Conservation (phyloP, 2,329 filamentous ascomycete species). For the Pseudopyrenochaeta lycopersici region DNA sequence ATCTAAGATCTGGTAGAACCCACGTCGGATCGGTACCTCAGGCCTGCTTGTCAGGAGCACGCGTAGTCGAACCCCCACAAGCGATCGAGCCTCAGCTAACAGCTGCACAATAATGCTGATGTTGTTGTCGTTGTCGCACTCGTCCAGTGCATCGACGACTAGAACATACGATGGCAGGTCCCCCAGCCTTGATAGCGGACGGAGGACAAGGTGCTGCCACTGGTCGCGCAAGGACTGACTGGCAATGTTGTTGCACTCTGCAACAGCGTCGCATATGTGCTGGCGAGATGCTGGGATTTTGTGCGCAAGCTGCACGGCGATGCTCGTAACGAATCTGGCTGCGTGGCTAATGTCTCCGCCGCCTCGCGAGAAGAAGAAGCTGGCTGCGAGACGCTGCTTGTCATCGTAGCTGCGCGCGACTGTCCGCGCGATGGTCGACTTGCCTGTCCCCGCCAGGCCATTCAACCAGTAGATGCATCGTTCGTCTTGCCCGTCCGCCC, state of each 20-base stretch:
- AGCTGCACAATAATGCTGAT: conserved; percentile 21
- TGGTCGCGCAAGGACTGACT: conserved; percentile 22
- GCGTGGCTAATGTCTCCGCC: conserved; percentile 19
- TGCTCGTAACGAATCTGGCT: conserved; percentile 18
- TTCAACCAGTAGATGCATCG: conserved; percentile 40
- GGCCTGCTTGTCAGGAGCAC: conserved; percentile 29
- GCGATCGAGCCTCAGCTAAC: conserved; percentile 6
- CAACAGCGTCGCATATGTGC: conserved; percentile 15
- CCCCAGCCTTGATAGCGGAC: conserved; percentile 13
- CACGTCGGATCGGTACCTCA: conserved; percentile 20
- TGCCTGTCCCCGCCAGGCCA: conserved; percentile 44
- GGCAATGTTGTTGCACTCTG: conserved; percentile 11
- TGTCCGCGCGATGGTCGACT: conserved; percentile 44
- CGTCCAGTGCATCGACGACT: conserved; percentile 42
- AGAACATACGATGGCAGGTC: conserved; percentile 4
- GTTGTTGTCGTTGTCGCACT: conserved; percentile 34
- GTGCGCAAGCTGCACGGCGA: conserved; percentile 17
- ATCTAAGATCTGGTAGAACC: conserved; percentile 14
- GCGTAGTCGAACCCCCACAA: conserved; percentile 8
- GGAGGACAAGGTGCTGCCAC: conserved; percentile 23
- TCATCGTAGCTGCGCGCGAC: conserved; percentile 26
- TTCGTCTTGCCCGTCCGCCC: conserved; percentile 21
- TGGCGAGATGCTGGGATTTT: conserved; percentile 1
- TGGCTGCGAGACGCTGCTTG: conserved; percentile 13
- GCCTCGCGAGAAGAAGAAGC: conserved; percentile 30